Evolutionary conservation across 225 moss, liverwort and hornwort species (phyloP).

Genomic region (Pseudisothecium myosuroides): DNA sequence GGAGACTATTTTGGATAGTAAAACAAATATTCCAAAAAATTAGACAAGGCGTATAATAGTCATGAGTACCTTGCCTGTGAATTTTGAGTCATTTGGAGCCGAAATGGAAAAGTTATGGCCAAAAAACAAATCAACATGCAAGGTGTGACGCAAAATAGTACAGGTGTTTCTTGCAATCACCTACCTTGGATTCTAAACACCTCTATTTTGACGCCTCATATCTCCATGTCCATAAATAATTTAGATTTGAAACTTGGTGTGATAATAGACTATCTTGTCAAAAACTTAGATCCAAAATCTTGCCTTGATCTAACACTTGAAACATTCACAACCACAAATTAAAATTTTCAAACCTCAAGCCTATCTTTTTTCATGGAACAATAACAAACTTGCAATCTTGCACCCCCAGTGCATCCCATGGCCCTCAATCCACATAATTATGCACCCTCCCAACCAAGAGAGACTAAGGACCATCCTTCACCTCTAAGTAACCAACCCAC

Average conservation of each 20-base stretch:
- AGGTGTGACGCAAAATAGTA: too few relatives aligned
- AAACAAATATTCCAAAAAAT: too few relatives aligned
- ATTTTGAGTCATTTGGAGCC: too few relatives aligned
- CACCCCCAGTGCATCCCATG: neutral
- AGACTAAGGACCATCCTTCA: neutral
- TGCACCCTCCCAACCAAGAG: neutral
- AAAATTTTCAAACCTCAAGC: neutral
- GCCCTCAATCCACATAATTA: neutral
- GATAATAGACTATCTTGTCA: neutral
- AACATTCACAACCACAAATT: neutral
- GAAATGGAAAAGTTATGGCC: too few relatives aligned
- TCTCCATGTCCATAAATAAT: neutral
- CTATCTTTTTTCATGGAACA: neutral
- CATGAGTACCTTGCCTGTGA: too few relatives aligned
- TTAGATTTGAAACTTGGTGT: neutral
- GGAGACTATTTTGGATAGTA: too few relatives aligned
- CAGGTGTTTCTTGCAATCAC: too few relatives aligned
- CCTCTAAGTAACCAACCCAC: neutral
- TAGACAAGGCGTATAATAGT: too few relatives aligned
- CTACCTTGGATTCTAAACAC: fast-evolving
- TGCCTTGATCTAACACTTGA: neutral
- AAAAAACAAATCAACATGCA: too few relatives aligned
- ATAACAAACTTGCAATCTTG: neutral
- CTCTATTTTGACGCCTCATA: neutral
- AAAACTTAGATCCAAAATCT: neutral